These are phyloP conservation scores for Jatropha multifida DNA, from an alignment of 441 rosid genomes.

Conservation along the genomic window DNA sequence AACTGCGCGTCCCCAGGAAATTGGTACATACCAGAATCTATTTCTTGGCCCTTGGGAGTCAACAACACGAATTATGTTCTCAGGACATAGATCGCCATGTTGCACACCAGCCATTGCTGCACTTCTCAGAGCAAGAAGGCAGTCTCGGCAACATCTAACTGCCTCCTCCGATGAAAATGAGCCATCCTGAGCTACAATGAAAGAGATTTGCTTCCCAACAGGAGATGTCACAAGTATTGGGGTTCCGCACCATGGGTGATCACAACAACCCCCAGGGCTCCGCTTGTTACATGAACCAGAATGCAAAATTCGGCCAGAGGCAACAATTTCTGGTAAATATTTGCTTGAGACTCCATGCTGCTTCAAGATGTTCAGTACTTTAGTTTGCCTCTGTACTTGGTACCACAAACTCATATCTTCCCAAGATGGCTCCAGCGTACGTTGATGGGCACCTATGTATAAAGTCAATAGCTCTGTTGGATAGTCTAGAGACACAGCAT, in stretches of 20 bases:
- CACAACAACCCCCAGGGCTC: constrained; percentile 49
- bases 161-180: constrained; percentile 49
- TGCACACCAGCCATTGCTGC: constrained; percentile 53
- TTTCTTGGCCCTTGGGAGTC: constrained; percentile 28
- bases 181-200: constrained; percentile 42
- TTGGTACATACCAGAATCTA: constrained; percentile 34
- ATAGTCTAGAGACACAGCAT: constrained; percentile 38
- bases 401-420: constrained; percentile 73
- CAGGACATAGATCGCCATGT: constrained; percentile 63
- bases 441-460: constrained; percentile 64
- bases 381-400: constrained; percentile 70
- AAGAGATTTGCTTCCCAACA: constrained; percentile 55
- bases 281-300: constrained; percentile 49
- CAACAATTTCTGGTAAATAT: constrained; percentile 51
- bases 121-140: constrained; percentile 47
- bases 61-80: constrained; percentile 44
- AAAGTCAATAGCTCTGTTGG: constrained; percentile 40
- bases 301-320: constrained; percentile 57
- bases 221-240: constrained; percentile 61
- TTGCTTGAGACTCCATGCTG: constrained; percentile 46
- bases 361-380: constrained; percentile 56
- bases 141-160: constrained; percentile 54
- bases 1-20: constrained; percentile 67
- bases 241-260: constrained; percentile 67
- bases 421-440: constrained; percentile 64